Evolutionary conservation across 1,284 basidiomycete genomes (phyloP), one percentile per base, ranked within the genome.

Genomic region (Leccinum idahoense): DNA sequence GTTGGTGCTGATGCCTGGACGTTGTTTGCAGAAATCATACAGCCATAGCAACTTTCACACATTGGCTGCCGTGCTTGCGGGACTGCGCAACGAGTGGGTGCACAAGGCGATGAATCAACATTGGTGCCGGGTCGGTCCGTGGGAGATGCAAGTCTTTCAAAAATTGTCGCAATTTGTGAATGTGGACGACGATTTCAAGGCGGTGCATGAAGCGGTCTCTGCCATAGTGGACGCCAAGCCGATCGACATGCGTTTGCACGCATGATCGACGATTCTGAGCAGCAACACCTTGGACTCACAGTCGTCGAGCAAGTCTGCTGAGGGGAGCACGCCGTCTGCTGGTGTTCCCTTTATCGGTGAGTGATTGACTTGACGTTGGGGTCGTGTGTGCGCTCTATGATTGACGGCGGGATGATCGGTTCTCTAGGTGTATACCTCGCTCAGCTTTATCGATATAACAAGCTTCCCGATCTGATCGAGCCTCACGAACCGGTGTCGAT

Each of bases 321-420:
- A 86, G 32, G 73, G 74, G 58, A 82, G 79, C 64, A 62, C 68
- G 14, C 79, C 82, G 12, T 74, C 82, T 8, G 79, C 82, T 10
- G 91, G 90, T 70, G 81, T 93, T 20, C 92, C 92, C 1, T 93
- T 93, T 77, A 84, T 93, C 41, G 90, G 90, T 90, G 67, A 61
- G 83, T 76, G 60, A 59, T 11, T 23, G 10, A 20, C 49, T 46
- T 7, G 8, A 12, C 2, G 49, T 51, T 26, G 23, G 1, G 7
- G 23, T 20, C 18, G 11, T 5, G 18, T 11, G 5, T 51, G 46
- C 5, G 46, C 6, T 15, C 18, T 51, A 7, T 26, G 23, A 29
- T 53, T 20, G 51, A 53, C 20, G 5, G 51, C 37, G 26, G 41
- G 29, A n/a, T 59, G 53, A 55, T 32, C 29, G 54, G 29, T 62